Evolutionary conservation across 306 rosid species (phyloP), one percentile per base, ranked within the genome.

Genomic region (Styphnolobium japonicum): DNA sequence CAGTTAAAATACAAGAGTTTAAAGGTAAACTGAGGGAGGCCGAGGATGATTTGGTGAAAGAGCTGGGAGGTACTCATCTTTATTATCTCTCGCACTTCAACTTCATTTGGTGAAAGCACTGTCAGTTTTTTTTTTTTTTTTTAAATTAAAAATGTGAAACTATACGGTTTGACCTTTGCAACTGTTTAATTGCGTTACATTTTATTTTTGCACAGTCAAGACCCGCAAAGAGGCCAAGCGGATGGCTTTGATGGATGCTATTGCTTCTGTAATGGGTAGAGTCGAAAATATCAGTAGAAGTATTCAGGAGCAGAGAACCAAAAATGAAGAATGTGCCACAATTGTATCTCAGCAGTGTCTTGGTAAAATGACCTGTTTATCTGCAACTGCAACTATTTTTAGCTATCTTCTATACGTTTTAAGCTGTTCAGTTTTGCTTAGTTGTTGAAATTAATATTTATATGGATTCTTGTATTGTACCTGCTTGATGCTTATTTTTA

Each of bases 151-250:
- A n/a, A 23, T 7, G 14, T 1, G 48, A 19, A 31, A 12, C 6
- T 14, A 55, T 8, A 19, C 40, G 15, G 19, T 43, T 39, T 60
- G 19, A 21, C 11, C 22, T 10, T 21, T 11, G 49, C 39, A 64
- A 73, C 78, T 49, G 6, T 55, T 52, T 67, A 58, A 51, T 34
- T 42, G 61, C 69, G 34, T 51, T 48, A 25, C 6, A 42, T 48
- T 5, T 21, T 49, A 0, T n/a, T 31, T 62, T 42, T 81, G 21
- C 73, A 58, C 77, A 92, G 95, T 80, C 71, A 88, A 90, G 83
- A 89, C 93, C 53, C 92, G 95, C 25, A 87, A 79, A 77, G 95
- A 90, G 88, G 95, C 90, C 18, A 87, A 87, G 77, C 90, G 91
- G 57, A 83, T 92, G 89, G 86, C 89, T 0, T 14, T 87, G 73